Conservation (phyloP, 1,284 basidiomycete genomes). For the Meira nashicola region DNA sequence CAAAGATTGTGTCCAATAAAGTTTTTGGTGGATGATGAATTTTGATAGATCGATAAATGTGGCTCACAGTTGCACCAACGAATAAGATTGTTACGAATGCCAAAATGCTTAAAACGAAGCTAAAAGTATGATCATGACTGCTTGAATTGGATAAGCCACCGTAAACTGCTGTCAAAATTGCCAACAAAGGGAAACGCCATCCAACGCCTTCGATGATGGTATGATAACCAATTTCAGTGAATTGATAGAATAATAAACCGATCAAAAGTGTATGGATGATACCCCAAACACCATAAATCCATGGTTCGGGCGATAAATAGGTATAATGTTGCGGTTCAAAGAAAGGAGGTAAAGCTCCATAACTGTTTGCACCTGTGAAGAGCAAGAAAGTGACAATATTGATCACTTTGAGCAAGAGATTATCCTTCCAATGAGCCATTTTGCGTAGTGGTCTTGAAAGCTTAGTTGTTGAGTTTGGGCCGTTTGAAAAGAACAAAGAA, state of each 20-base stretch:
- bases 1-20: slow-evolving; percentile 57
- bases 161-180: slow-evolving; percentile 76
- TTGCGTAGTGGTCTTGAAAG: not conserved
- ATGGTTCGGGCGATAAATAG: slow-evolving; percentile 82
- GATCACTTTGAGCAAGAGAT: slow-evolving; percentile 58
- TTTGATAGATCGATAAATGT: slow-evolving; percentile 89
- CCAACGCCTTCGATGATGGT: slow-evolving; percentile 77
- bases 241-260: slow-evolving; percentile 56
- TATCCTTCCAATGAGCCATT: slow-evolving; percentile 16
- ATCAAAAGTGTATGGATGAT: slow-evolving; percentile 80
- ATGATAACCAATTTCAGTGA: slow-evolving; percentile 64
- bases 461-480: too few species aligned
- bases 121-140: slow-evolving; percentile 19
- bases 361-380: slow-evolving; percentile 82
- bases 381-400: slow-evolving; percentile 74
- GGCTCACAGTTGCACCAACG: slow-evolving; percentile 74
- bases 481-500: too few species aligned
- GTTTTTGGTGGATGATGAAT: slow-evolving; percentile 68
- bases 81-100: slow-evolving; percentile 81
- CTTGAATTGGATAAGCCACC: slow-evolving; percentile 60
- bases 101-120: slow-evolving; percentile 68
- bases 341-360: slow-evolving; percentile 62
- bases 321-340: slow-evolving; percentile 59
- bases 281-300: slow-evolving; percentile 73
- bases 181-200: slow-evolving; percentile 83